Conservation (phyloP, 768 basidiomycete species). For the Suillus fuscotomentosus region DNA sequence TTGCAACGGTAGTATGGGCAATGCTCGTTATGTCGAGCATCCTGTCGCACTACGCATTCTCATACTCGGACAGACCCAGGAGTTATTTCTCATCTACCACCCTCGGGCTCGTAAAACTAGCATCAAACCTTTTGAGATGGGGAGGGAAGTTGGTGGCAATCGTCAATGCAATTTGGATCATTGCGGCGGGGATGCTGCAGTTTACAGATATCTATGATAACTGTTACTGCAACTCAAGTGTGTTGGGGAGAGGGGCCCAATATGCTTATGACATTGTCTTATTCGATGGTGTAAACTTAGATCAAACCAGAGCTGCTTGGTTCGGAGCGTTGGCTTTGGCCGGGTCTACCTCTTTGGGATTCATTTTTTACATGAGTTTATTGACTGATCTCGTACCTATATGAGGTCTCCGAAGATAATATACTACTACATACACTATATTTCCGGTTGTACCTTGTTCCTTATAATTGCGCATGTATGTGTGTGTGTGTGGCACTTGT, state of each 20-base stretch:
- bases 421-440: no score
- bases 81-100: not conserved
- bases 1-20: slow-evolving; percentile 31
- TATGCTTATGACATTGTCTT: slow-evolving; percentile 31
- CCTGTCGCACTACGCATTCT: slow-evolving; percentile 19
- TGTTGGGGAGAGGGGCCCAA: slow-evolving; percentile 9
- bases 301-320: slow-evolving; percentile 32
- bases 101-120: not conserved
- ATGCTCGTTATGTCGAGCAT: slow-evolving; percentile 29
- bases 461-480: not conserved
- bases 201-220: slow-evolving; percentile 21
- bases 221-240: slow-evolving; percentile 26
- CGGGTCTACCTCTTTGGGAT: not conserved
- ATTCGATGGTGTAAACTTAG: slow-evolving; percentile 15
- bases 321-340: slow-evolving; percentile 34
- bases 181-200: slow-evolving; percentile 21
- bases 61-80: not conserved
- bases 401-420: not conserved
- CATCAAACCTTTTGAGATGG: slow-evolving; percentile 14
- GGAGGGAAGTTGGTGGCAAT: slow-evolving; percentile 19
- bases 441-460: no score
- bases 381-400: slow-evolving; percentile 1
- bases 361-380: not conserved
- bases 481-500: no score
- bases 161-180: slow-evolving; percentile 19